phyloP scores from a whole-genome alignment of 257 asterid species.

The Salvia splendens region DNA sequence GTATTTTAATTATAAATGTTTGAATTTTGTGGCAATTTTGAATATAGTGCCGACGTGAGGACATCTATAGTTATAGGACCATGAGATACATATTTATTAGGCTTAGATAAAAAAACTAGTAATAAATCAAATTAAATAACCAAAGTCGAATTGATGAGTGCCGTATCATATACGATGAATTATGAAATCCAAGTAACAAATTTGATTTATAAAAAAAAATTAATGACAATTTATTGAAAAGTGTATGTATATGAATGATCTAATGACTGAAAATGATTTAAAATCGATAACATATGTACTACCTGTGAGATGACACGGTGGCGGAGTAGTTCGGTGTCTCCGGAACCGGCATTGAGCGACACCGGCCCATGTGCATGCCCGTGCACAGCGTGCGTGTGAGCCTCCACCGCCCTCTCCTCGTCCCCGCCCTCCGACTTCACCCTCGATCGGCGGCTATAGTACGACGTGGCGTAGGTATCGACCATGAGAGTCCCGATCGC shows the following conservation, averaged over 20 bases:
- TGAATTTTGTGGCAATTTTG: too few species aligned
- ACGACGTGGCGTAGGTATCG: slow-evolving; percentile 47
- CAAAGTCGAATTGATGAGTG: neutral
- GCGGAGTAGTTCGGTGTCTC: slow-evolving; percentile 38
- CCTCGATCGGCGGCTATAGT: slow-evolving; percentile 23
- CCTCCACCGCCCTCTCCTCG: slow-evolving; percentile 25
- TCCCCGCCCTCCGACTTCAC: slow-evolving; percentile 16
- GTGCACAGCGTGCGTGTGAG: slow-evolving; percentile 38
- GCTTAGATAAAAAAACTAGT: too few species aligned
- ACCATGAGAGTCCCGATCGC: slow-evolving; percentile 54
- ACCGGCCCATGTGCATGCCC: slow-evolving; percentile 49
- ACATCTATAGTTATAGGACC: too few species aligned
- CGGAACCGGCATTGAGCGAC: slow-evolving; percentile 10
- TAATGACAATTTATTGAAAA: too few species aligned
- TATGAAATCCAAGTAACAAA: too few species aligned
- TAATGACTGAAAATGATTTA: too few species aligned
- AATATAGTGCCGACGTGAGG: too few species aligned
- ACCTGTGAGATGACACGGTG: slow-evolving; percentile 57
- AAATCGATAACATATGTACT: too few species aligned
- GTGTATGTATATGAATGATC: too few species aligned
- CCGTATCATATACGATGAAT: neutral
- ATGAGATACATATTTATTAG: too few species aligned
- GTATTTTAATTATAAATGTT: too few species aligned
- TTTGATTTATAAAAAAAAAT: too few species aligned
- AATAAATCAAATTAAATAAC: neutral